Evolutionary conservation across 805 yeast genomes (phyloP), one percentile per base, ranked within the genome.

Genomic region (Torulaspora indica): DNA sequence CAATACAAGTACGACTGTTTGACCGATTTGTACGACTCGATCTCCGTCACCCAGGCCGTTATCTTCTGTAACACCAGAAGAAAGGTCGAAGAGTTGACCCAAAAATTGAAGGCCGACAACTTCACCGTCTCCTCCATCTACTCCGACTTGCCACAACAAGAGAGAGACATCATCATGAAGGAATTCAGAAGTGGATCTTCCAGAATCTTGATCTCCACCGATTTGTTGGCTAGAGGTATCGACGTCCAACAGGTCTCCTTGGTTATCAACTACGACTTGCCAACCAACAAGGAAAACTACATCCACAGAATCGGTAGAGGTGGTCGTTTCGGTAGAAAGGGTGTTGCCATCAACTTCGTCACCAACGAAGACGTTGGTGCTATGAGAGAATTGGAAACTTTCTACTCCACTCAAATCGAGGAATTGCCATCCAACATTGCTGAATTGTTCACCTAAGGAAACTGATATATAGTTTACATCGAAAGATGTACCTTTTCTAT

Each of bases 291-390:
- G 65, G 98, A 91, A 70, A 91, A 91, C 77, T 91, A 91, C 69
- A 82, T 91, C 63, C 98, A 91, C 75, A 80, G 98, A 71, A 91
- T 91, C 56, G 98, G 98, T 68, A 83, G 98, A 70, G 89, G 95
- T 56, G 98, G 98, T 53, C 82, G 98, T 67, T 91, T 91, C 74
- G 98, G 98, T 58, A 82, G 98, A 71, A 91, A 90, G 75, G 98
- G 96, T 75, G 95, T 85, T 61, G 97, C 98, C 47, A 87, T 91
- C 69, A 93, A 90, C 76, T 85, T 93, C 59, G 82, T 89, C 60
- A 88, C 97, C 46, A 75, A 73, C 54, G 82, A 82, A 40, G 98
- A 93, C 68, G 76, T 75, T 53, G 77, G 74, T 42, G 78, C 76
- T 64, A 75, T 91, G 74, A 77, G 81, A 64, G 95, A 82, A 55